Percentiles rank a stretch among this genome's conserved stretches.
These are phyloP conservation scores for Colletotrichum tofieldiae DNA, from an alignment of 2,329 filamentous ascomycete species.

Conservation along the genomic window DNA sequence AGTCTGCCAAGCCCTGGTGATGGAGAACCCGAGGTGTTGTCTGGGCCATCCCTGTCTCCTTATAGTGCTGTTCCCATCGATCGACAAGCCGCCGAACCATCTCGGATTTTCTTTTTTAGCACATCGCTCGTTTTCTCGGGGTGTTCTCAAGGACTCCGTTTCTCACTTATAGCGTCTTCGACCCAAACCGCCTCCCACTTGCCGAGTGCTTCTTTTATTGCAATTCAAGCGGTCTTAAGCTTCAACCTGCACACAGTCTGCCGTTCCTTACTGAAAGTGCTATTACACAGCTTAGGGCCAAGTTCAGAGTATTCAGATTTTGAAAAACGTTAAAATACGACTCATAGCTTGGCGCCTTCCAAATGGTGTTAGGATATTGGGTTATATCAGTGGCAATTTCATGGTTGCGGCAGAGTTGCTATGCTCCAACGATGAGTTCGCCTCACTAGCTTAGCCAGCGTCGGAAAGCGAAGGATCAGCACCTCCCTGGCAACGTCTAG, in stretches of 20 bases:
- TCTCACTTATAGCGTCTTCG: constrained; percentile 59
- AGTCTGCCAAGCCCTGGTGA: constrained; percentile 21
- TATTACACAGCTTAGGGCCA: not conserved
- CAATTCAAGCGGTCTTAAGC: not conserved
- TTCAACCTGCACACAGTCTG: not conserved
- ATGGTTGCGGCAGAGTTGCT: not conserved
- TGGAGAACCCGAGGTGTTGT: constrained; percentile 19
- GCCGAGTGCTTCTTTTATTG: constrained; percentile 46
- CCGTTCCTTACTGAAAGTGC: not conserved
- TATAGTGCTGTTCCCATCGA: constrained; percentile 15
- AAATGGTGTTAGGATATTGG: not conserved
- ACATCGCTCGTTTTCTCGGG: constrained; percentile 4
- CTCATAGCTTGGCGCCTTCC: not conserved
- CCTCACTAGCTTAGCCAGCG: not conserved
- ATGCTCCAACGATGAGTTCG: not conserved
- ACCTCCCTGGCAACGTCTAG: not conserved
- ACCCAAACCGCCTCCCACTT: constrained; percentile 72
- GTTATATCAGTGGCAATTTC: not conserved
- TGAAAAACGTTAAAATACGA: not conserved
- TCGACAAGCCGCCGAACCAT: constrained; percentile 18
- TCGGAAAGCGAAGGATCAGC: not conserved
- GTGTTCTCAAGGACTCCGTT: not conserved
- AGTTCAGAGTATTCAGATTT: not conserved
- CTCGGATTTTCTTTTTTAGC: constrained; percentile 10
- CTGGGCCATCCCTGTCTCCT: constrained; percentile 30